phyloP scores from a whole-genome alignment of 2,329 filamentous ascomycete genomes.

The Talaromyces amestolkiae region DNA sequence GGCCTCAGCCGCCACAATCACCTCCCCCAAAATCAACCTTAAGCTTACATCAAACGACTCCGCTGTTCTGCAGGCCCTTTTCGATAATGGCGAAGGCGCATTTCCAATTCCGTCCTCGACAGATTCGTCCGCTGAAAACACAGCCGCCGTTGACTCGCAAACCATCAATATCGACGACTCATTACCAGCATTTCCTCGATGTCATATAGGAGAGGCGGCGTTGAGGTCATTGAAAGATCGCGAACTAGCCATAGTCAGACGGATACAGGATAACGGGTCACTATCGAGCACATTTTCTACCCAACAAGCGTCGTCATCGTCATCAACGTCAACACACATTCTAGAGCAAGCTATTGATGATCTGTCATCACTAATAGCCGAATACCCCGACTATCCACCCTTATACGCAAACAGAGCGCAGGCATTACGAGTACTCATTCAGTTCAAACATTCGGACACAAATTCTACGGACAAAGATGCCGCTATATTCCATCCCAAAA shows the following conservation, averaged over 20 bases:
- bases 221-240: constrained; percentile 39
- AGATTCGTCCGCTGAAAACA: constrained; percentile 29
- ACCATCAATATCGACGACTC: constrained; percentile 33
- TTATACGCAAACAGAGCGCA: constrained; percentile 59
- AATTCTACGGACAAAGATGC: constrained; percentile 15
- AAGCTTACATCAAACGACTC: constrained; percentile 45
- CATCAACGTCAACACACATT: neutral
- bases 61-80: constrained; percentile 47
- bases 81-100: constrained; percentile 39
- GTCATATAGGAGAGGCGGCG: constrained; percentile 31
- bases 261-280: constrained; percentile 30
- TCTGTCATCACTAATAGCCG: constrained; percentile 44
- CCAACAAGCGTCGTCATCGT: constrained; percentile 18
- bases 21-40: constrained; percentile 26
- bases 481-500: constrained; percentile 27
- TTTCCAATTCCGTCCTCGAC: constrained; percentile 30
- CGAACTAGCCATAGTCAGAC: constrained; percentile 42
- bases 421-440: constrained; percentile 40
- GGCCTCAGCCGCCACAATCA: constrained; percentile 21
- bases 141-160: constrained; percentile 27
- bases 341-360: constrained; percentile 36
- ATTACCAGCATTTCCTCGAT: constrained; percentile 42
- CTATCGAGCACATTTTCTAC: constrained; percentile 13
- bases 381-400: constrained; percentile 52
- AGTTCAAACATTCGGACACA: constrained; percentile 21